phyloP scores from a whole-genome alignment of 345 rosid species.

The Anacardium occidentale region DNA sequence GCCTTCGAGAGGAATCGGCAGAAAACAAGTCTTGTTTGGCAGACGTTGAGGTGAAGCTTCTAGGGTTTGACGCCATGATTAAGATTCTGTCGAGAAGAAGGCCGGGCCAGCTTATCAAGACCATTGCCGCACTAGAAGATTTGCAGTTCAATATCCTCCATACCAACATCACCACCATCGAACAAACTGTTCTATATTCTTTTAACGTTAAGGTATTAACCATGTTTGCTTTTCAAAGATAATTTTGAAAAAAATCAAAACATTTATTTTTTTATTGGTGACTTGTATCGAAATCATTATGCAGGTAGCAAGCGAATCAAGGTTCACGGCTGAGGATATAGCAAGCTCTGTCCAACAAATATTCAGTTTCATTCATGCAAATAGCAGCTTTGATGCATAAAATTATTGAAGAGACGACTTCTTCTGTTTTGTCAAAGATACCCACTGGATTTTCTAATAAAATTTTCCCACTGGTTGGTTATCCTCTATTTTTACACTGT shows the following conservation, averaged over 20 bases:
- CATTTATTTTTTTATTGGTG: too few relatives aligned
- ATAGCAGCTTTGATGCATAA: conserved; percentile 48
- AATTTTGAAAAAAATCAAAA: too few relatives aligned
- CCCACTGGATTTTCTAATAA: conserved; percentile 7
- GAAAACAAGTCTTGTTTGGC: conserved; percentile 85
- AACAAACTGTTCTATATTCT: conserved; percentile 92
- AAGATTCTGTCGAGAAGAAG: conserved; percentile 92
- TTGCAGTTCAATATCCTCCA: conserved; percentile 85
- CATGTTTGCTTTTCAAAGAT: too few relatives aligned
- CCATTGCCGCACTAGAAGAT: conserved; percentile 93
- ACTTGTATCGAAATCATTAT: neutral
- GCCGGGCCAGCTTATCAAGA: conserved; percentile 76
- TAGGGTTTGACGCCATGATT: conserved; percentile 92
- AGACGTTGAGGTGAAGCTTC: conserved; percentile 83
- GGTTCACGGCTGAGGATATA: conserved; percentile 82
- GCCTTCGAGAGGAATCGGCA: conserved; percentile 69
- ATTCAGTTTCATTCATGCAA: conserved; percentile 85
- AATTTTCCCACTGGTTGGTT: neutral
- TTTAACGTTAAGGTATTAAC: conserved; percentile 79
- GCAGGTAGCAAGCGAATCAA: conserved; percentile 67
- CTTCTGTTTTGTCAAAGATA: conserved; percentile 16
- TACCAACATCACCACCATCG: conserved; percentile 93
- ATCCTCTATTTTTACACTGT: neutral
- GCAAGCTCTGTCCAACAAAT: conserved; percentile 88
- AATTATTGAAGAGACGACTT: conserved; percentile 7